Conservation (phyloP, 805 yeast genomes). For the Jamesozyma gamospora region DNA sequence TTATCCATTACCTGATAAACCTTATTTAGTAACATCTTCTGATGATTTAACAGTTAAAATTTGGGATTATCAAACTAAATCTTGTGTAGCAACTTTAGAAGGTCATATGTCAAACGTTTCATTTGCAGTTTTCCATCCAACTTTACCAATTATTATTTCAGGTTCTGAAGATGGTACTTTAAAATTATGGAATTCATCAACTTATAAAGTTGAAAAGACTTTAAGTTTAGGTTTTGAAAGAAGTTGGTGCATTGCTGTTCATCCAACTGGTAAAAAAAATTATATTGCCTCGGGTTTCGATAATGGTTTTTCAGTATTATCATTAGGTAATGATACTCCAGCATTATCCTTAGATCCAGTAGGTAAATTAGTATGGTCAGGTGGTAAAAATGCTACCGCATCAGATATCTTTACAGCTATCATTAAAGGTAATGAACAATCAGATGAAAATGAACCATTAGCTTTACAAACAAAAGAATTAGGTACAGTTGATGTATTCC, state of each 20-base stretch:
- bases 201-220: constrained; percentile 88
- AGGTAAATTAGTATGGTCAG: constrained; percentile 84
- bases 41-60: constrained; percentile 83
- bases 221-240: constrained; percentile 87
- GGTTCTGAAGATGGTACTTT: constrained; percentile 96
- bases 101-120: constrained; percentile 94
- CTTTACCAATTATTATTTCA: constrained; percentile 83
- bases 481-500: constrained; percentile 91
- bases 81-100: constrained; percentile 86
- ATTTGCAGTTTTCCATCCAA: constrained; percentile 97
- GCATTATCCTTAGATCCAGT: constrained; percentile 84
- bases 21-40: constrained; percentile 82
- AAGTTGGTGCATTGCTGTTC: constrained; percentile 87
- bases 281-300: constrained; percentile 89
- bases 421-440: constrained; percentile 57
- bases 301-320: constrained; percentile 81
- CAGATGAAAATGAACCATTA: constrained; percentile 73
- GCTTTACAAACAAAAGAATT: constrained; percentile 77
- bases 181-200: constrained; percentile 89
- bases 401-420: constrained; percentile 74
- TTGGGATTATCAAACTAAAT: constrained; percentile 97
- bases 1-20: constrained; percentile 95
- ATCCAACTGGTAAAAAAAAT: constrained; percentile 55
- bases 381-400: constrained; percentile 50
- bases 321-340: constrained; percentile 91